Percentiles rank a stretch among this genome's conserved stretches.
Evolutionary conservation across 345 rosid genomes (phyloP).

Genomic region (Lepidium africanum): DNA sequence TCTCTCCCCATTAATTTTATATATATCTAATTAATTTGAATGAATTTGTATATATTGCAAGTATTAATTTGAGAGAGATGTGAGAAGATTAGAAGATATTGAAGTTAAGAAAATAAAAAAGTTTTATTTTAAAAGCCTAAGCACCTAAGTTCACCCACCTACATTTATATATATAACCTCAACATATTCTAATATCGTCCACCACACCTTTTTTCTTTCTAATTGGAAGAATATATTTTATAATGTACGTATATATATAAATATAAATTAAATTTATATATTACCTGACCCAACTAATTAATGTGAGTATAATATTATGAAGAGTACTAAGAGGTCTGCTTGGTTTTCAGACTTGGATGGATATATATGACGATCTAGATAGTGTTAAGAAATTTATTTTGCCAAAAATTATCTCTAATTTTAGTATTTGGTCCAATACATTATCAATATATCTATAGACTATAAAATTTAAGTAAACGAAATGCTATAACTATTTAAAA

Average conservation of each 20-base stretch:
- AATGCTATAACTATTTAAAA: no score
- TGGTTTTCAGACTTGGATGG: no score
- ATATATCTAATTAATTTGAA: not conserved
- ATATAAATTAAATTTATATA: not conserved
- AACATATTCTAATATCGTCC: not conserved
- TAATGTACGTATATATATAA: not conserved
- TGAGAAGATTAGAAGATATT: not conserved
- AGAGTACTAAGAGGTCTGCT: no score
- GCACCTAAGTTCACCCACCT: slow-evolving; percentile 11
- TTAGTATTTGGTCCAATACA: no score
- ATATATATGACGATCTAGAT: no score
- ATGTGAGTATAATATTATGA: not conserved
- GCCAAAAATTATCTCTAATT: no score
- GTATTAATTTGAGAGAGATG: not conserved
- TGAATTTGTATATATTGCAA: not conserved
- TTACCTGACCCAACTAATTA: not conserved
- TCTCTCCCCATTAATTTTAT: slow-evolving; percentile 25
- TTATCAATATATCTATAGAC: no score
- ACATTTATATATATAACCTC: not conserved
- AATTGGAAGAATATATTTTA: not conserved
- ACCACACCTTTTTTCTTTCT: not conserved
- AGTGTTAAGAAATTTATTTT: no score
- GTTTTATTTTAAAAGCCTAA: not conserved
- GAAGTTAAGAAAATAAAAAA: not conserved
- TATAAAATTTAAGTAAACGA: no score